Evolutionary conservation across 2,329 filamentous ascomycete genomes (phyloP).

Genomic region (Aspergillus eucalypticola): DNA sequence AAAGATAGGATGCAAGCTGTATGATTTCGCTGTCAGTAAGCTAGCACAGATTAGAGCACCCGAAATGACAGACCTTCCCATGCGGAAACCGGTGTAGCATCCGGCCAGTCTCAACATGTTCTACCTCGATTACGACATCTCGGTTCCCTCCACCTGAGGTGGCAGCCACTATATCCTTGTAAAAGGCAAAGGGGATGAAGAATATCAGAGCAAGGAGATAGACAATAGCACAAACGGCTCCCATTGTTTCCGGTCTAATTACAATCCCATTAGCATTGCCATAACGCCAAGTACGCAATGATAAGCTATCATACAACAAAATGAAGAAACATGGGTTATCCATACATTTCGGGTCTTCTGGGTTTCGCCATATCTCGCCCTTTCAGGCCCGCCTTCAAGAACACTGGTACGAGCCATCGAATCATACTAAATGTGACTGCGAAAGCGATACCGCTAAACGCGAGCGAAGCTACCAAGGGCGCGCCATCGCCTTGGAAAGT

Average conservation of each 20-base stretch:
- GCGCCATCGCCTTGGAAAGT: conserved; percentile 84
- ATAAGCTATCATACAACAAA: background rate
- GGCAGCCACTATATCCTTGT: conserved; percentile 94
- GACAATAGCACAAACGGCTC: conserved; percentile 85
- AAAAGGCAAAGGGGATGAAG: conserved; percentile 96
- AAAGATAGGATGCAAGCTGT: conserved; percentile 89
- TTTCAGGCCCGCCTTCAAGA: conserved; percentile 84
- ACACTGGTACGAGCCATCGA: conserved; percentile 87
- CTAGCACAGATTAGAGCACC: background rate
- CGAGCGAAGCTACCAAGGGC: conserved; percentile 82
- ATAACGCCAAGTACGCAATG: background rate
- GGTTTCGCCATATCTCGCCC: conserved; percentile 85
- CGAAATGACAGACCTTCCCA: conserved; percentile 67
- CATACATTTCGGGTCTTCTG: conserved; percentile 70
- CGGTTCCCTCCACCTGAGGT: conserved; percentile 92
- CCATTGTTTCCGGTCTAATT: conserved; percentile 85
- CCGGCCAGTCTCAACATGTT: conserved; percentile 76
- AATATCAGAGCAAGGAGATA: conserved; percentile 86
- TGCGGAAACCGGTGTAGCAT: conserved; percentile 91
- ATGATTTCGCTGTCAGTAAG: conserved; percentile 10
- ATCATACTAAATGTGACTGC: conserved; percentile 80
- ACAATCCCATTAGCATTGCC: conserved; percentile 11
- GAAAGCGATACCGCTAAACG: conserved; percentile 84
- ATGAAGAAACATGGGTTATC: background rate
- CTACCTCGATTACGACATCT: conserved; percentile 74